Percentiles rank a stretch among this genome's conserved stretches.
Conservation (phyloP, 306 rosid genomes). For the Medicago ruthenica region DNA sequence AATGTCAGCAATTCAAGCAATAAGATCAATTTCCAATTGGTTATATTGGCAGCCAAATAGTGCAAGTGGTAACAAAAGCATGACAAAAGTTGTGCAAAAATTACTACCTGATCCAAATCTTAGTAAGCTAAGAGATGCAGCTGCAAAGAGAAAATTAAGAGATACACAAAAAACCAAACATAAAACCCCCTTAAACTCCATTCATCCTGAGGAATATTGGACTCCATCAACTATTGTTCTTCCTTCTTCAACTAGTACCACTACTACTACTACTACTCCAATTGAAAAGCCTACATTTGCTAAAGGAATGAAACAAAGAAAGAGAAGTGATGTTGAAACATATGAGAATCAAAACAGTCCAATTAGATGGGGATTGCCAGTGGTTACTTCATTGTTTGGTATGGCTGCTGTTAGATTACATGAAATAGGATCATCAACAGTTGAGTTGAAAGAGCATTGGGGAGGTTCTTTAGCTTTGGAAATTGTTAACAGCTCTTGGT, state of each 20-base stretch:
- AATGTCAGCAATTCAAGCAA: constrained; percentile 80
- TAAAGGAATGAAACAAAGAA: constrained; percentile 30
- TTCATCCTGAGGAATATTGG: constrained; percentile 68
- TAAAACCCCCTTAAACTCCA: constrained; percentile 40
- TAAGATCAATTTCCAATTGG: constrained; percentile 93
- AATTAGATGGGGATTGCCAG: constrained; percentile 60
- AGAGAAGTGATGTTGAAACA: constrained; percentile 7
- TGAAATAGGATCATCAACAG: constrained; percentile 39
- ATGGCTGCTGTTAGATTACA: constrained; percentile 54
- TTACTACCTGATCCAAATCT: constrained; percentile 53
- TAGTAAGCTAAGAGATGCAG: constrained; percentile 72
- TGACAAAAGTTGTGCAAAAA: constrained; percentile 34
- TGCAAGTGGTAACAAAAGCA: constrained; percentile 41
- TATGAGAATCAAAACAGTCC: constrained; percentile 47
- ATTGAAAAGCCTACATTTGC: constrained; percentile 44
- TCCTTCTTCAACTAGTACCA: constrained; percentile 51
- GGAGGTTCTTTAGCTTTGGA: constrained; percentile 83
- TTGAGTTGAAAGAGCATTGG: constrained; percentile 62
- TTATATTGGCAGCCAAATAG: constrained; percentile 71
- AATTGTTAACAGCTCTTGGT: constrained; percentile 80
- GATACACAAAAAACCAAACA: constrained; percentile 37
- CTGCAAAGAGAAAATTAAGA: constrained; percentile 62
- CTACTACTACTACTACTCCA: constrained; percentile 43
- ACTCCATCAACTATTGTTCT: constrained; percentile 56
- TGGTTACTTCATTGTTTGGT: constrained; percentile 65